Conservation (phyloP, 2,329 filamentous ascomycete species). For the Colletotrichum sp. region DNA sequence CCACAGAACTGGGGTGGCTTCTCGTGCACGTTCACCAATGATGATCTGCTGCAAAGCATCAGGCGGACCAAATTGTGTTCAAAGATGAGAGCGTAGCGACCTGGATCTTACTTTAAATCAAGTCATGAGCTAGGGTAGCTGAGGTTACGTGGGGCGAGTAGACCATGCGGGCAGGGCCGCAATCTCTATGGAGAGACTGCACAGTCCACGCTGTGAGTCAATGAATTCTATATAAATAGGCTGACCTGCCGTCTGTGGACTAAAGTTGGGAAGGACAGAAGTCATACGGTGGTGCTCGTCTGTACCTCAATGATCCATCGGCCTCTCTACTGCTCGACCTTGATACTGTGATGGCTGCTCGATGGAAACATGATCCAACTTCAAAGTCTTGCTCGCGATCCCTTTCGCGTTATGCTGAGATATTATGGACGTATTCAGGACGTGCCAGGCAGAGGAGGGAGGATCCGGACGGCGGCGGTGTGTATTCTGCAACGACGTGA, state of each 20-base stretch:
- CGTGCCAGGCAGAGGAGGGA: background rate
- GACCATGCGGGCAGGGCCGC: background rate
- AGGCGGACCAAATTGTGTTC: background rate
- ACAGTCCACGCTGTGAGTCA: background rate
- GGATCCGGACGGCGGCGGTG: background rate
- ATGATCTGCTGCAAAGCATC: too few relatives aligned
- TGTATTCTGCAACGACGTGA: background rate
- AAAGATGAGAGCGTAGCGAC: background rate
- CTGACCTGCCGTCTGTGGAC: background rate
- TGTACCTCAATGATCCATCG: background rate
- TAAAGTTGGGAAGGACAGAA: background rate
- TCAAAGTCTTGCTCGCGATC: background rate
- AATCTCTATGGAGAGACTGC: background rate
- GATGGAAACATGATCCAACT: background rate
- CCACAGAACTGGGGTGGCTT: background rate
- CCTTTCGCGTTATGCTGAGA: background rate
- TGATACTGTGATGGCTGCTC: background rate
- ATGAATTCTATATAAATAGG: background rate
- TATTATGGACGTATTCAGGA: background rate
- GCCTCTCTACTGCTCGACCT: background rate
- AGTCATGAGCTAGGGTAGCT: accelerated
- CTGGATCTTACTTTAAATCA: background rate
- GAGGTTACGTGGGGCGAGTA: background rate
- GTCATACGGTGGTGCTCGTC: too few relatives aligned
- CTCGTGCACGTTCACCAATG: background rate